Conservation (phyloP, 2,329 filamentous ascomycete genomes). For the Exophiala spinifera region DNA sequence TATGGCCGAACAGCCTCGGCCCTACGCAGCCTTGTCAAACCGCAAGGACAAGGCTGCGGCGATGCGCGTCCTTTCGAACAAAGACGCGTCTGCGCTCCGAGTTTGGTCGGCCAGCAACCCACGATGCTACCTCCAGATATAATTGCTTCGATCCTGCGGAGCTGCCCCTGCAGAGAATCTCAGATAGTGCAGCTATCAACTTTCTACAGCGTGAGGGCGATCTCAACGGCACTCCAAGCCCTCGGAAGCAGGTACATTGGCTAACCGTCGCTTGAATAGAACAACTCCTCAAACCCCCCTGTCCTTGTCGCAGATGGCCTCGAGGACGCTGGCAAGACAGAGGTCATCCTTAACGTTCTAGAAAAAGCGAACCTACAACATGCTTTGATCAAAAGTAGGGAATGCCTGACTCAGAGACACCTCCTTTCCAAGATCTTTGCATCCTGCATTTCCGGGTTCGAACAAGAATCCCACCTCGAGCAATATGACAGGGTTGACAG, state of each 20-base stretch:
- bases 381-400: conserved; percentile 42
- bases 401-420: conserved; percentile 47
- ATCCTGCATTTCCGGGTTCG: conserved; percentile 37
- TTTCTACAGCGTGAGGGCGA: conserved; percentile 39
- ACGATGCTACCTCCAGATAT: conserved; percentile 13
- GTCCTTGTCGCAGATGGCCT: conserved; percentile 80
- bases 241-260: not conserved
- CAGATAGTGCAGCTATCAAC: conserved; percentile 42
- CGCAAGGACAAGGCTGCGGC: not conserved
- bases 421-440: conserved; percentile 46
- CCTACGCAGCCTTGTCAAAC: not conserved
- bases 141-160: conserved; percentile 16
- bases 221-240: too few relatives aligned
- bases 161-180: conserved; percentile 43
- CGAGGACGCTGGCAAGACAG: conserved; percentile 81
- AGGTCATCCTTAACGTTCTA: conserved; percentile 64
- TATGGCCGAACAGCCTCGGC: too few relatives aligned
- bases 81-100: not conserved
- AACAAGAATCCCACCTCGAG: conserved; percentile 40
- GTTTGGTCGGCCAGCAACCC: not conserved
- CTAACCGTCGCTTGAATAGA: not conserved
- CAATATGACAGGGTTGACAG: conserved; percentile 70
- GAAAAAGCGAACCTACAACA: conserved; percentile 53
- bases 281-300: conserved; percentile 60
- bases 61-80: not conserved